These are phyloP conservation scores for Bothriochloa decipiens DNA, from an alignment of 176 grass and related monocot species.

Conservation along the genomic window DNA sequence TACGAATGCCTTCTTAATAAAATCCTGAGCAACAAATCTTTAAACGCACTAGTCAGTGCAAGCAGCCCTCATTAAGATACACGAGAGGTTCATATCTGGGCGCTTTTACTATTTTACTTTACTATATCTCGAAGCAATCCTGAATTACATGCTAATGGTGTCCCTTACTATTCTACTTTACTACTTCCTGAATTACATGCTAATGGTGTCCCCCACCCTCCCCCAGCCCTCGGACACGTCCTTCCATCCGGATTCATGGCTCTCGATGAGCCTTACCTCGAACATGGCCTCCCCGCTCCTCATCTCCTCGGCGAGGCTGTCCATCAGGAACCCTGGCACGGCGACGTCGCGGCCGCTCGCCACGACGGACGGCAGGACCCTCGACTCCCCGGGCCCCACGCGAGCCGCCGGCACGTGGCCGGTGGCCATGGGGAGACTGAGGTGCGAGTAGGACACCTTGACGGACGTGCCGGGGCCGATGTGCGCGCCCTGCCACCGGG, in stretches of 20 bases:
- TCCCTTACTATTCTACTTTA: no score
- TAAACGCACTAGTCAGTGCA: no score
- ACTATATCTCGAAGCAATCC: no score
- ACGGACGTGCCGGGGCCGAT: background rate
- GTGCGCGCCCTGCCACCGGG: background rate
- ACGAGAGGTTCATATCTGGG: no score
- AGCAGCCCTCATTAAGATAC: no score
- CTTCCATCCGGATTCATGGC: no score
- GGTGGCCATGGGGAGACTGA: background rate
- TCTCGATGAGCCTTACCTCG: background rate
- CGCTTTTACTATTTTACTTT: no score
- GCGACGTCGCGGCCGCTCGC: background rate
- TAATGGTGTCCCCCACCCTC: background rate
- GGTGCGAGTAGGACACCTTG: constrained; percentile 27
- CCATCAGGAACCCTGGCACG: constrained; percentile 6
- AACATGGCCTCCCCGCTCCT: constrained; percentile 2
- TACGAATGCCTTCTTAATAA: no score
- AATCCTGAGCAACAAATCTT: no score
- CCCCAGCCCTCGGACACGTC: background rate
- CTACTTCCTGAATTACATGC: no score
- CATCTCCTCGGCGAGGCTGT: constrained; percentile 22
- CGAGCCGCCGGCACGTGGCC: background rate
- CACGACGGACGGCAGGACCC: background rate
- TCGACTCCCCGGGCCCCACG: background rate
- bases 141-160: no score